Evolutionary conservation across 805 yeast species (phyloP).

Genomic region (Millerago galiae): DNA sequence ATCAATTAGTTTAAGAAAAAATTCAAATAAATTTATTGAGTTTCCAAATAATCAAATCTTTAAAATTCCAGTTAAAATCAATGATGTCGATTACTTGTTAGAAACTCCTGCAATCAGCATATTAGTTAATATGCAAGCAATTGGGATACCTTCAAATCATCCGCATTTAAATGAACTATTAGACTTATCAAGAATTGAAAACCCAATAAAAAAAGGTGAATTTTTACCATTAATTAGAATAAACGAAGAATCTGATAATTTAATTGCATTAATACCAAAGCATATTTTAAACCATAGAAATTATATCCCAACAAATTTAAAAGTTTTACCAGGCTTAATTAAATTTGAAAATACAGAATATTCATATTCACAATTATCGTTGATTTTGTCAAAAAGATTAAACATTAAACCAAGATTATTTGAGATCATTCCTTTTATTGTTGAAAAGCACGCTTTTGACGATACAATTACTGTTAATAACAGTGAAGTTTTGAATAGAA

Average conservation of each 20-base stretch:
- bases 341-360: slow-evolving; percentile 3
- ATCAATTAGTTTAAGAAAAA: background rate
- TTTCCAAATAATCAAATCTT: slow-evolving; percentile 1
- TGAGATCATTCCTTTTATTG: slow-evolving; percentile 13
- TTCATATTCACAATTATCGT: slow-evolving; percentile 8
- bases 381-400: slow-evolving; percentile 1
- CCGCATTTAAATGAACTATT: slow-evolving; percentile 3
- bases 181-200: background rate
- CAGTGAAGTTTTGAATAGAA: slow-evolving; percentile 7
- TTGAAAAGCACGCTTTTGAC: background rate
- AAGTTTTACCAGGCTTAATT: slow-evolving; percentile 8
- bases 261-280: slow-evolving; percentile 17
- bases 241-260: background rate
- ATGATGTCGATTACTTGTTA: slow-evolving; percentile 3
- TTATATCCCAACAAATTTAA: slow-evolving; percentile 1
- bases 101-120: slow-evolving; percentile 13
- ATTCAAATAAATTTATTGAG: slow-evolving; percentile 3
- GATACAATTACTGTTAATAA: slow-evolving; percentile 7
- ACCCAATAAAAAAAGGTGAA: slow-evolving; percentile 5
- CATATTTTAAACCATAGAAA: slow-evolving; percentile 15
- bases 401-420: slow-evolving; percentile 6
- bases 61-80: slow-evolving; percentile 9
- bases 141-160: slow-evolving; percentile 17
- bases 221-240: slow-evolving; percentile 5
- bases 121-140: slow-evolving; percentile 11